A percentile compares a stretch with the other conserved stretches of the same genome.
Conservation (phyloP, 495 filamentous ascomycete species). For the Penicillium salamii region DNA sequence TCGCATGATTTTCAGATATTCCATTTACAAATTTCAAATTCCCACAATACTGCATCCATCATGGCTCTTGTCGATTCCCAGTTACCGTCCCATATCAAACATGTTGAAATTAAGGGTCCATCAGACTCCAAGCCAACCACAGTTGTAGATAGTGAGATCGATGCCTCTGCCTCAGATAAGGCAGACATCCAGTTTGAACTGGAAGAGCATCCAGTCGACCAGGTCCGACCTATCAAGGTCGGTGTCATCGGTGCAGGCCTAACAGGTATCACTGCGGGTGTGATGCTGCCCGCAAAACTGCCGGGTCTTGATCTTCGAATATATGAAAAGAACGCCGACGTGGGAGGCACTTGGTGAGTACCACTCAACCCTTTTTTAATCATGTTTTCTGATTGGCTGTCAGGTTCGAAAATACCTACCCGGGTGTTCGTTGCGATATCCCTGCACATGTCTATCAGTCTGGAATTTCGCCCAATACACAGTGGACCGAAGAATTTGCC, state of each 20-base stretch:
- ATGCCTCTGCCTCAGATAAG: neutral
- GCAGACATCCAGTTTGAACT: conserved; percentile 21
- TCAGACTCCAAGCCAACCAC: conserved; percentile 7
- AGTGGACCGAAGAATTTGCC: conserved; percentile 66
- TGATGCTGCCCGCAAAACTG: conserved; percentile 48
- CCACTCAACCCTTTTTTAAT: neutral
- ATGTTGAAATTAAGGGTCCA: conserved; percentile 12
- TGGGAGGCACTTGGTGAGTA: conserved; percentile 51
- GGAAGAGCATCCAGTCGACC: conserved; percentile 42
- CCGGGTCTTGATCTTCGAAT: conserved; percentile 51
- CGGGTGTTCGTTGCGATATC: conserved; percentile 63
- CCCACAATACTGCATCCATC: neutral
- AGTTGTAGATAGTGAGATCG: conserved; percentile 10
- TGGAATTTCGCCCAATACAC: conserved; percentile 60
- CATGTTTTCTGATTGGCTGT: neutral
- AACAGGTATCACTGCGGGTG: conserved; percentile 47
- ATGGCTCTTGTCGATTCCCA: conserved; percentile 21
- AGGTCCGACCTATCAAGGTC: conserved; percentile 44
- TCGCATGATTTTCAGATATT: neutral
- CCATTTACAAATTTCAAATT: conserved; percentile 2
- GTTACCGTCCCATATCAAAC: conserved; percentile 3
- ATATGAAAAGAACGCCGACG: conserved; percentile 54
- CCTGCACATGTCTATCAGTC: conserved; percentile 70
- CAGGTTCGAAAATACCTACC: conserved; percentile 56
- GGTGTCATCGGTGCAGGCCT: conserved; percentile 54